Conservation (phyloP, 176 grass and related monocot genomes). For the Urochloa ruziziensis region DNA sequence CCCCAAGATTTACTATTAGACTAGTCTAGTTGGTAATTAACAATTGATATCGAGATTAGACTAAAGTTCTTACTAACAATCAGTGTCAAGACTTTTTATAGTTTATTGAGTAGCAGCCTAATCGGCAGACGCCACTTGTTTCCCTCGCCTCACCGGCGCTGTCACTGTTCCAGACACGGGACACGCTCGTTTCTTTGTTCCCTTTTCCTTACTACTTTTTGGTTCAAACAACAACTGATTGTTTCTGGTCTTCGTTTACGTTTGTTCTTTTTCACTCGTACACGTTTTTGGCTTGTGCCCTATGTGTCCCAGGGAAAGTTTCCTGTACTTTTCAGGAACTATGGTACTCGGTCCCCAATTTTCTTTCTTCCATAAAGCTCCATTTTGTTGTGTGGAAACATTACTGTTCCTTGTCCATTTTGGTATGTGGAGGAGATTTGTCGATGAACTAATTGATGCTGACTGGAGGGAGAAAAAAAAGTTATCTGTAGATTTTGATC, state of each 20-base stretch:
- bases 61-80: not conserved
- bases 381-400: too few relatives aligned
- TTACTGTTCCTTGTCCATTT: too few relatives aligned
- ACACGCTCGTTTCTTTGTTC: not conserved
- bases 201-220: not conserved
- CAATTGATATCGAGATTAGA: not conserved
- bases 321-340: constrained; percentile 9
- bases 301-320: not conserved
- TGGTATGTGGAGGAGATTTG: not conserved
- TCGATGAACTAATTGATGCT: not conserved
- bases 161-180: not conserved
- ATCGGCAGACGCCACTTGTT: constrained; percentile 30
- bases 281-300: not conserved
- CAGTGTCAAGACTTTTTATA: not conserved
- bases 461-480: not conserved
- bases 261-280: not conserved
- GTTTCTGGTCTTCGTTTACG: not conserved
- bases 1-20: not conserved
- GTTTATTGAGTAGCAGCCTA: constrained; percentile 17
- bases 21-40: not conserved
- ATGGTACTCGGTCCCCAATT: not conserved
- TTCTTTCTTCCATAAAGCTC: not conserved
- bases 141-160: not conserved
- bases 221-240: not conserved
- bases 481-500: not conserved